These are phyloP conservation scores for Euryodendron excelsum DNA, from an alignment of 148 eudicot species.

Conservation along the genomic window DNA sequence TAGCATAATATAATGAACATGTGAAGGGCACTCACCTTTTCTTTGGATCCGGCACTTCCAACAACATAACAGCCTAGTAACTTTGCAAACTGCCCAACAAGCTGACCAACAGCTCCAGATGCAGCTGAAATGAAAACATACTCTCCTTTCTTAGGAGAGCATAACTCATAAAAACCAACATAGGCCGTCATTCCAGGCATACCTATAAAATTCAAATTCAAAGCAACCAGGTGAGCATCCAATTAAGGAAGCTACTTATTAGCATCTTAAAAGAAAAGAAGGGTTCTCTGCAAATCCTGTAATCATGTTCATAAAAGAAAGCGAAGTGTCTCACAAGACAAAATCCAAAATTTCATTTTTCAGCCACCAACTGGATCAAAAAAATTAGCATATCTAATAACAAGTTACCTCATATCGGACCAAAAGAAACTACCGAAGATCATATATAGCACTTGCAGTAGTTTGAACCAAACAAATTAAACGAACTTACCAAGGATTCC, in stretches of 20 bases:
- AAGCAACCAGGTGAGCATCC: background rate
- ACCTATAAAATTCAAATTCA: constrained; percentile 27
- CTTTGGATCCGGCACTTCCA: constrained; percentile 53
- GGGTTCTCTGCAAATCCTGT: no score
- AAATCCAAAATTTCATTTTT: no score
- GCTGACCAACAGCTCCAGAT: constrained; percentile 58
- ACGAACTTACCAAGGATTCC: constrained; percentile 60
- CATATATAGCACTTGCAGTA: background rate
- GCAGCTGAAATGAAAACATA: constrained; percentile 54
- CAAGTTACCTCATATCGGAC: no score
- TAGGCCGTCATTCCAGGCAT: constrained; percentile 60
- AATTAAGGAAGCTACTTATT: no score
- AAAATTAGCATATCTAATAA: no score
- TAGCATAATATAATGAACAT: background rate
- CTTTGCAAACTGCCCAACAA: constrained; percentile 59
- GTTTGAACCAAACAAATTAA: background rate
- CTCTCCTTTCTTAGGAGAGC: constrained; percentile 48
- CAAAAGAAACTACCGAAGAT: background rate
- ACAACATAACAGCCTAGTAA: constrained; percentile 52
- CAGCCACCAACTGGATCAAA: no score
- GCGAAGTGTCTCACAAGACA: no score
- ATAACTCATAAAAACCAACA: constrained; percentile 47
- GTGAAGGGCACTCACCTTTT: constrained; percentile 33
- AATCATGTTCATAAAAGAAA: no score
- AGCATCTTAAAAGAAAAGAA: no score